These are phyloP conservation scores for Farysia itapuensis DNA, from an alignment of 1,284 basidiomycete species.

Conservation along the genomic window DNA sequence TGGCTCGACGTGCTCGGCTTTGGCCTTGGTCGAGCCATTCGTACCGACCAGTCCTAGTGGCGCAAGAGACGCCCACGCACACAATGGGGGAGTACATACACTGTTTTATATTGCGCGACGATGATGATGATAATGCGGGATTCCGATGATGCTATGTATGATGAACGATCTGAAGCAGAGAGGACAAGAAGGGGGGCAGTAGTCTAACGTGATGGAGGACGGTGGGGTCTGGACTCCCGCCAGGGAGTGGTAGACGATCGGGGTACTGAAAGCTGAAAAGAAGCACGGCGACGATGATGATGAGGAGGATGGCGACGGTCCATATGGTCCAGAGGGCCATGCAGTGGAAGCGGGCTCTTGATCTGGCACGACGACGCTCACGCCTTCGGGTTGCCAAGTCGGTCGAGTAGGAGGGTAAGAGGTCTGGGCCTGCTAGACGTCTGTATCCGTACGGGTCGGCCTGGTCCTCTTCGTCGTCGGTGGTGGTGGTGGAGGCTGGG, in stretches of 20 bases:
- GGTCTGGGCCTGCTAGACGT: slow-evolving; percentile 22
- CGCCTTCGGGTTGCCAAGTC: slow-evolving; percentile 18
- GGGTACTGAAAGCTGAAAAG: slow-evolving; percentile 20
- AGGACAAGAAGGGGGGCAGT: neutral
- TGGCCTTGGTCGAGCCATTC: slow-evolving; percentile 60
- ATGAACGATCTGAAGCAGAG: neutral
- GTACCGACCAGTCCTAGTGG: slow-evolving; percentile 4
- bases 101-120: too few relatives aligned
- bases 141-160: neutral
- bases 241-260: slow-evolving; percentile 6
- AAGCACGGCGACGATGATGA: slow-evolving; percentile 12
- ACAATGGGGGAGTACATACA: too few relatives aligned
- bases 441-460: slow-evolving; percentile 42
- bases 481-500: neutral
- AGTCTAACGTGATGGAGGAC: neutral
- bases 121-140: neutral
- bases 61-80: too few relatives aligned
- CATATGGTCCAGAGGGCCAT: slow-evolving; percentile 41
- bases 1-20: slow-evolving; percentile 77
- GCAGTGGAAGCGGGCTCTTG: slow-evolving; percentile 26
- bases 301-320: slow-evolving; percentile 18
- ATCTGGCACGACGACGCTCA: slow-evolving; percentile 19
- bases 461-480: neutral
- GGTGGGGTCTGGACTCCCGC: neutral
- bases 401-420: slow-evolving; percentile 26